phyloP scores from a whole-genome alignment of 768 basidiomycete species.

The Agaricus subrufescens region DNA sequence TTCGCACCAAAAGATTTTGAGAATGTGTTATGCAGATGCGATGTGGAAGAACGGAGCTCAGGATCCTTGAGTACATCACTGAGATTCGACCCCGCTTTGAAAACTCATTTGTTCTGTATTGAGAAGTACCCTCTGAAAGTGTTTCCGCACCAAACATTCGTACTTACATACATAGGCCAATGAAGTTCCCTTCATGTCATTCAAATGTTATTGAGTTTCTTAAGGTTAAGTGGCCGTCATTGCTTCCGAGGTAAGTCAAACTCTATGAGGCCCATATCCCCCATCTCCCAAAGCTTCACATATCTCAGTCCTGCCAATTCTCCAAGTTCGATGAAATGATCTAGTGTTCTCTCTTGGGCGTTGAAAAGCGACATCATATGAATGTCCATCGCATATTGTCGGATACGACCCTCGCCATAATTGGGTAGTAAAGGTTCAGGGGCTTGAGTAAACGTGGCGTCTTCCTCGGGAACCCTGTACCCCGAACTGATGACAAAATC shows the following conservation, averaged over 20 bases:
- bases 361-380: constrained; percentile 41
- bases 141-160: no score
- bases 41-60: constrained; percentile 21
- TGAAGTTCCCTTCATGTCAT: no score
- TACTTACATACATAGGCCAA: constrained; percentile 21
- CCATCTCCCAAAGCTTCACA: constrained; percentile 27
- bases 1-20: constrained; percentile 17
- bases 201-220: no score
- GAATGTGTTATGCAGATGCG: constrained; percentile 20
- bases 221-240: constrained; percentile 3
- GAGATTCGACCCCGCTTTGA: constrained; percentile 21
- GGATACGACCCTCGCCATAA: constrained; percentile 36
- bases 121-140: not conserved
- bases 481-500: constrained; percentile 31
- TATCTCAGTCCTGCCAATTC: constrained; percentile 22
- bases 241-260: constrained; percentile 13
- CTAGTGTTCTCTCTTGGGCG: constrained; percentile 36
- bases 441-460: constrained; percentile 19
- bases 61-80: constrained; percentile 31
- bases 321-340: constrained; percentile 34
- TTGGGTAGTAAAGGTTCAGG: constrained; percentile 45
- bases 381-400: constrained; percentile 39
- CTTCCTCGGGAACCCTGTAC: constrained; percentile 9
- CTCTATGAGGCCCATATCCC: constrained; percentile 25
- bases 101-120: constrained; percentile 16